phyloP scores from a whole-genome alignment of 805 yeast species.

The Zygosaccharomyces bailii region DNA sequence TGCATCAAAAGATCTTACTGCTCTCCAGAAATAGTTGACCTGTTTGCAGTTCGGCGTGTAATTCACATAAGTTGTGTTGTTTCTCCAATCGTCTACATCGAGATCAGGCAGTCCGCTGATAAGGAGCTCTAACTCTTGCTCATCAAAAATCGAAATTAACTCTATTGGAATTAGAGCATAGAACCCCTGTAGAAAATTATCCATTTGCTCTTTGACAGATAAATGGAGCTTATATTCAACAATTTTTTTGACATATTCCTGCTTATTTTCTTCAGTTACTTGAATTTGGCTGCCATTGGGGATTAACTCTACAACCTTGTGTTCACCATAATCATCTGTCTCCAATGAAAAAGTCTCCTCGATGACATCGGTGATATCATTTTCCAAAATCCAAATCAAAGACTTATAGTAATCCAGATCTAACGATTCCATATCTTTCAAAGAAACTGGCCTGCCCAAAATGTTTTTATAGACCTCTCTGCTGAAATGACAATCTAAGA shows the following conservation, averaged over 20 bases:
- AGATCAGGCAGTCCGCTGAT: slow-evolving; percentile 95
- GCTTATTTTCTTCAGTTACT: slow-evolving; percentile 88
- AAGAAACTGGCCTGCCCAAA: slow-evolving; percentile 71
- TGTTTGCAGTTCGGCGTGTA: slow-evolving; percentile 81
- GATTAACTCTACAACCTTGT: slow-evolving; percentile 73
- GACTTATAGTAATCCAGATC: slow-evolving; percentile 92
- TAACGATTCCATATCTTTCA: slow-evolving; percentile 90
- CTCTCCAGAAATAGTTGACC: slow-evolving; percentile 97
- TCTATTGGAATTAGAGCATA: slow-evolving; percentile 85
- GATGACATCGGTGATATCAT: slow-evolving; percentile 92
- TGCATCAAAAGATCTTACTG: slow-evolving; percentile 86
- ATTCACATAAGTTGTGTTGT: slow-evolving; percentile 74
- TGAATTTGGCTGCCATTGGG: slow-evolving; percentile 79
- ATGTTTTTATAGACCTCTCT: slow-evolving; percentile 90
- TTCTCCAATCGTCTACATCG: slow-evolving; percentile 94
- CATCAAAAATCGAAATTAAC: slow-evolving; percentile 82
- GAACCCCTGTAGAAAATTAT: slow-evolving; percentile 80
- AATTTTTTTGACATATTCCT: slow-evolving; percentile 78
- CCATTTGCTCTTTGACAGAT: slow-evolving; percentile 84
- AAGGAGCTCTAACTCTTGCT: slow-evolving; percentile 88
- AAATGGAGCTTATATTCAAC: slow-evolving; percentile 83
- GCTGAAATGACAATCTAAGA: slow-evolving; percentile 90
- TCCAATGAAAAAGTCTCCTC: slow-evolving; percentile 94
- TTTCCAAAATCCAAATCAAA: slow-evolving; percentile 91
- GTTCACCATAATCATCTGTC: slow-evolving; percentile 90